Conservation (phyloP, 2,329 filamentous ascomycete genomes). For the Penicillium corylophilum region DNA sequence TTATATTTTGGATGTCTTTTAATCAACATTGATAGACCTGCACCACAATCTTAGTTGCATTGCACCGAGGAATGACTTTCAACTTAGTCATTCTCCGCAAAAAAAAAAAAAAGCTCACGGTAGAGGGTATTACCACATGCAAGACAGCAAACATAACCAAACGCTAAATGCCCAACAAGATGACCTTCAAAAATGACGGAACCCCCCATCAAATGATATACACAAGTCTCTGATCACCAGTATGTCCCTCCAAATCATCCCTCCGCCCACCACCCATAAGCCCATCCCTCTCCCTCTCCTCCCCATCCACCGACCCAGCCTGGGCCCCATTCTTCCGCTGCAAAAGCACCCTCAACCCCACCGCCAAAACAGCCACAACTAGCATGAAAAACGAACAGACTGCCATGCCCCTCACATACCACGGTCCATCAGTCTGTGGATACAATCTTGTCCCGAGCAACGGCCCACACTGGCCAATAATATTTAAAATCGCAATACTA, state of each 20-base stretch:
- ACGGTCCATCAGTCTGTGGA: slow-evolving; percentile 58
- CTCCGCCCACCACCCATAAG: slow-evolving; percentile 29
- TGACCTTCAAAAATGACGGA: too few relatives aligned
- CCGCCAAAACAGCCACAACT: slow-evolving; percentile 57
- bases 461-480: slow-evolving; percentile 78
- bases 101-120: neutral
- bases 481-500: slow-evolving; percentile 76
- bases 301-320: slow-evolving; percentile 8
- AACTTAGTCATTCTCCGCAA: too few relatives aligned
- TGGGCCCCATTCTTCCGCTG: slow-evolving; percentile 48
- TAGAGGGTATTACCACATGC: neutral
- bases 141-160: neutral
- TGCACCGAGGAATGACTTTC: too few relatives aligned
- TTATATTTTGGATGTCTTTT: too few relatives aligned
- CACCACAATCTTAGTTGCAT: too few relatives aligned
- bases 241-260: slow-evolving; percentile 17
- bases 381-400: slow-evolving; percentile 64
- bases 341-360: slow-evolving; percentile 56
- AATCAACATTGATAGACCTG: too few relatives aligned
- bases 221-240: slow-evolving; percentile 22
- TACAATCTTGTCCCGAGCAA: slow-evolving; percentile 67
- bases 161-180: neutral
- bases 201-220: slow-evolving; percentile 24
- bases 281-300: slow-evolving; percentile 29
- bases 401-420: slow-evolving; percentile 63